phyloP scores from a whole-genome alignment of 2,329 filamentous ascomycete species.

The Kalaharituber pfeilii region DNA sequence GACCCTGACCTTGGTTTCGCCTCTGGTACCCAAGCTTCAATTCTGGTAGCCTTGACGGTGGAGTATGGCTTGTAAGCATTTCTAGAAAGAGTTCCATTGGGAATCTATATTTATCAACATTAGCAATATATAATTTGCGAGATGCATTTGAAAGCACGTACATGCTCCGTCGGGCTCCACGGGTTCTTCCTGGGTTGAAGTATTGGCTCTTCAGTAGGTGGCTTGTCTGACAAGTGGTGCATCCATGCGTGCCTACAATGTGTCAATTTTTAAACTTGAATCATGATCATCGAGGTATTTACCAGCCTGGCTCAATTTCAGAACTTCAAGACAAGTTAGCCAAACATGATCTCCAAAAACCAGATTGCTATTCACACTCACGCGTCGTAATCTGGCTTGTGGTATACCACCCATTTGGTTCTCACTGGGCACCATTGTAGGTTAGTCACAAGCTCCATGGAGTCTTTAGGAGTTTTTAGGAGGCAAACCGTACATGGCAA shows the following conservation, averaged over 20 bases:
- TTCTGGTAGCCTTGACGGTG: conserved; percentile 41
- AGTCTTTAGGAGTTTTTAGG: conserved; percentile 2
- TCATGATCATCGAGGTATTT: conserved; percentile 18
- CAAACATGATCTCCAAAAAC: too few species aligned
- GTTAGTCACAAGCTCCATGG: conserved; percentile 1
- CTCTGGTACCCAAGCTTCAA: conserved; percentile 36
- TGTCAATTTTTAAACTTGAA: conserved; percentile 1
- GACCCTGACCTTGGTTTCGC: conserved; percentile 19
- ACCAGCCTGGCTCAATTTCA: conserved; percentile 86
- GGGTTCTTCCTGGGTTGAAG: conserved; percentile 10
- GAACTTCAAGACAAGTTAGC: conserved; percentile 40
- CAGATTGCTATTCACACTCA: too few species aligned
- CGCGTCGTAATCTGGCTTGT: conserved; percentile 66
- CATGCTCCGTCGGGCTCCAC: conserved; percentile 8
- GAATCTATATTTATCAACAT: conserved; percentile 34
- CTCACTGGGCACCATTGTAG: conserved; percentile 43
- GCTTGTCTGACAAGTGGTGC: conserved; percentile 76
- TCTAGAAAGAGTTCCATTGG: conserved; percentile 57
- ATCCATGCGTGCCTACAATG: conserved; percentile 95
- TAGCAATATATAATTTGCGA: background rate
- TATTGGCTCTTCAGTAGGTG: conserved; percentile 36
- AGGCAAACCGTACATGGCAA: conserved; percentile 50
- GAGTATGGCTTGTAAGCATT: conserved; percentile 84
- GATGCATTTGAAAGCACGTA: background rate
- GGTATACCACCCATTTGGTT: conserved; percentile 96